Percentiles rank a stretch among this genome's conserved stretches.
These are phyloP conservation scores for Verbena officinalis DNA, from an alignment of 257 asterid species.

Conservation along the genomic window DNA sequence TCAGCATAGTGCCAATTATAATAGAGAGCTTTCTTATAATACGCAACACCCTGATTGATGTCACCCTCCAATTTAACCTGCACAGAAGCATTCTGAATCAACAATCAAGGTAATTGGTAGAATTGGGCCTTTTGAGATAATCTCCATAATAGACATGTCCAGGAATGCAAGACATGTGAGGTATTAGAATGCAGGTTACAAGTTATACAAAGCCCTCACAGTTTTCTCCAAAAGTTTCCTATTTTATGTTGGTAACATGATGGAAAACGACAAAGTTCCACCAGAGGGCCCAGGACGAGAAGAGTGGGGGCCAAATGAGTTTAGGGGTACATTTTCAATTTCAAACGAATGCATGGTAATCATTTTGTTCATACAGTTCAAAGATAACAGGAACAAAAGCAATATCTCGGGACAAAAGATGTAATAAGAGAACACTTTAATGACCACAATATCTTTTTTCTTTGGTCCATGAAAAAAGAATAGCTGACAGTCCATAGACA, in stretches of 20 bases:
- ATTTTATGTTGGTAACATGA: no score
- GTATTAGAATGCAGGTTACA: conserved; percentile 1
- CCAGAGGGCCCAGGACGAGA: conserved; percentile 12
- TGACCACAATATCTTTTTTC: conserved; percentile 5
- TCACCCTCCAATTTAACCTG: conserved; percentile 99
- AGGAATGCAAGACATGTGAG: conserved; percentile 16
- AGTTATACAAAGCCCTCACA: not conserved
- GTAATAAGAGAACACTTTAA: not conserved
- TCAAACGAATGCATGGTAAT: conserved; percentile 9
- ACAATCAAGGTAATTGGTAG: conserved; percentile 19
- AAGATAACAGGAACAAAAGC: conserved; percentile 14
- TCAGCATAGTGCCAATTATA: conserved; percentile 99
- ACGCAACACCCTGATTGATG: conserved; percentile 86
- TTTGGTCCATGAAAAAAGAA: conserved; percentile 3
- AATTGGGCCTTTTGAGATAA: not conserved
- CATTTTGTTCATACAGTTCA: conserved; percentile 3
- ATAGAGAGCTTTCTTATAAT: conserved; percentile 88
- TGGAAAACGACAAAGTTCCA: conserved; percentile 9
- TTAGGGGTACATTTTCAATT: not conserved
- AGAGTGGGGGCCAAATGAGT: not conserved
- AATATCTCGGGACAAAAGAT: conserved; percentile 5
- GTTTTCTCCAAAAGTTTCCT: not conserved
- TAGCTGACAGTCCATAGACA: conserved; percentile 4
- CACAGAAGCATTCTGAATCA: conserved; percentile 28
- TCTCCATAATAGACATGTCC: not conserved